A percentile compares a stretch with the other conserved stretches of the same genome.
These are phyloP conservation scores for Gossypium stocksii DNA, from an alignment of 345 rosid genomes.

Conservation along the genomic window DNA sequence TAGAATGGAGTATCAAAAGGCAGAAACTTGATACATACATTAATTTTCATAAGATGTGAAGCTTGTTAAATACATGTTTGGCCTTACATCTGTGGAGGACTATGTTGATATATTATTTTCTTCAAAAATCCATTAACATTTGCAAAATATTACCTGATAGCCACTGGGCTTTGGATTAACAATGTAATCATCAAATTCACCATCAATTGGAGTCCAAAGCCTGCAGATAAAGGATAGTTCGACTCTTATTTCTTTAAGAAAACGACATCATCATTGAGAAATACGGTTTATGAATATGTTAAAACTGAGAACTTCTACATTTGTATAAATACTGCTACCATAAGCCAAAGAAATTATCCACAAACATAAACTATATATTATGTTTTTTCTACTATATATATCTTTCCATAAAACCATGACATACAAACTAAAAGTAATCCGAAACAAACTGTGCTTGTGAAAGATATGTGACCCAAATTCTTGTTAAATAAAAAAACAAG, in stretches of 20 bases:
- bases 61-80: neutral
- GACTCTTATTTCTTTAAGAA: neutral
- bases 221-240: conserved; percentile 31
- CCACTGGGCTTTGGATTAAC: conserved; percentile 77
- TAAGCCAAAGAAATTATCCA: neutral
- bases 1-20: neutral
- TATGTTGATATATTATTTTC: neutral
- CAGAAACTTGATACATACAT: neutral
- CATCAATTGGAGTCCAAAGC: conserved; percentile 75
- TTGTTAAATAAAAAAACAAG: no score
- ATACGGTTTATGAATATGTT: neutral
- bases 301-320: neutral
- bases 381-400: neutral
- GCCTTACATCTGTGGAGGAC: neutral
- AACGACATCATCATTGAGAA: neutral
- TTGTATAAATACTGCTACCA: neutral
- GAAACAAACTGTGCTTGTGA: neutral
- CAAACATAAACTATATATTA: neutral
- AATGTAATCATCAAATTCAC: conserved; percentile 77
- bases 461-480: no score
- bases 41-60: neutral
- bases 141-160: conserved; percentile 51
- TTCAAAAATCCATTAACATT: neutral
- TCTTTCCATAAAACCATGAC: neutral
- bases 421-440: neutral